phyloP scores from a whole-genome alignment of 495 filamentous ascomycete species.

The Podospora comata region DNA sequence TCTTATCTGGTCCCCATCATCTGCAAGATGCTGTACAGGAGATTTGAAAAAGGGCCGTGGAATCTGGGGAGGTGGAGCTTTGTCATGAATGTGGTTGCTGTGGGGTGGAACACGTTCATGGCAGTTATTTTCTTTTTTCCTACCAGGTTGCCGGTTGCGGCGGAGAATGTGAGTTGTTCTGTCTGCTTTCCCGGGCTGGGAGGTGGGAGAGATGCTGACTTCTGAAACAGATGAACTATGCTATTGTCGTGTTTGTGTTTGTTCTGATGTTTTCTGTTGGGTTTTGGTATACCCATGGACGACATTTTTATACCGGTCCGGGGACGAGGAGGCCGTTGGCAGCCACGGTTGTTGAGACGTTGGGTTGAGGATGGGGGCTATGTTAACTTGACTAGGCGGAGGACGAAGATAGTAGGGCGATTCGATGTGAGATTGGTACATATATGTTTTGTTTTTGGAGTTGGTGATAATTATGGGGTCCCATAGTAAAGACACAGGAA shows the following conservation, averaged over 20 bases:
- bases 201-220: conserved; percentile 10
- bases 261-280: conserved; percentile 41
- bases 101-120: conserved; percentile 60
- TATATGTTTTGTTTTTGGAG: no score
- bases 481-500: no score
- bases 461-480: no score
- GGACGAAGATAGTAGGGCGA: no score
- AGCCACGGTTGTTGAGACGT: not conserved
- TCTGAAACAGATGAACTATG: conserved; percentile 41
- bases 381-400: no score
- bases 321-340: conserved; percentile 18
- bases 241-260: conserved; percentile 47
- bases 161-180: conserved; percentile 35
- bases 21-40: conserved; percentile 56
- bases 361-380: not conserved
- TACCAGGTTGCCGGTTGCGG: conserved; percentile 51
- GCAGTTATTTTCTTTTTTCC: conserved; percentile 61
- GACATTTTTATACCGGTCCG: conserved; percentile 53
- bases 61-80: conserved; percentile 50
- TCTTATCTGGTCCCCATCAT: conserved; percentile 60
- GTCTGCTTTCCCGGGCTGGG: conserved; percentile 1
- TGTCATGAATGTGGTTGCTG: conserved; percentile 52
- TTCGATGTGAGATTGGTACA: no score
- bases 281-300: conserved; percentile 52
- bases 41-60: conserved; percentile 60